These are phyloP conservation scores for Globisporangium abappressorium DNA, from an alignment of 352 stramenopile species.

Conservation along the genomic window DNA sequence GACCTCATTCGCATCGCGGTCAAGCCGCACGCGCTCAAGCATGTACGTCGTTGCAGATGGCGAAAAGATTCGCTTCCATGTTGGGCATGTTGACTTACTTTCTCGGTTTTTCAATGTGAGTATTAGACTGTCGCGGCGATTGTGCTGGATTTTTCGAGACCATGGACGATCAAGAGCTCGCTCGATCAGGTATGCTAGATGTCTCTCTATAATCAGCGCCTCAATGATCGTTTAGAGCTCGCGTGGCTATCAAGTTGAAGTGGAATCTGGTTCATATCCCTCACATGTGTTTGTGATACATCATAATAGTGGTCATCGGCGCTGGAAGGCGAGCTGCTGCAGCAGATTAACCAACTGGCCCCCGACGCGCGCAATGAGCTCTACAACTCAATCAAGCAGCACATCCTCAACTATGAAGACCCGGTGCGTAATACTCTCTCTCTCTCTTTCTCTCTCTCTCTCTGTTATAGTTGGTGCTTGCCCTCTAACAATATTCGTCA, in stretches of 20 bases:
- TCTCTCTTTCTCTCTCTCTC: too few relatives aligned
- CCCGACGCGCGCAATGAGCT: conserved; percentile 53
- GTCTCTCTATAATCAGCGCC: too few relatives aligned
- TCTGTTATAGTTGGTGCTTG: background rate
- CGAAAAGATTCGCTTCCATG: background rate
- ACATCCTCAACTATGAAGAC: conserved; percentile 77
- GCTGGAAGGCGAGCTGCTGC: conserved; percentile 63
- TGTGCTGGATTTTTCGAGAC: conserved; percentile 67
- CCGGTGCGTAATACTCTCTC: conserved; percentile 34
- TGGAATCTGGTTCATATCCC: background rate
- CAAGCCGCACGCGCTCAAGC: conserved; percentile 51
- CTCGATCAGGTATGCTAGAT: conserved; percentile 44
- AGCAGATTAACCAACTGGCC: conserved; percentile 66
- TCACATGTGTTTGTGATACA: background rate
- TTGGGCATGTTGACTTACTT: too few relatives aligned
- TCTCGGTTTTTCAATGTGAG: background rate
- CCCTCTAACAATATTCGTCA: background rate
- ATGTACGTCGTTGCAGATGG: conserved; percentile 21
- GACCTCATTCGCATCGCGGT: conserved; percentile 69
- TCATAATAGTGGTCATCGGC: conserved; percentile 59
- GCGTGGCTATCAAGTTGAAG: background rate
- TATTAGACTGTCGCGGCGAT: conserved; percentile 60
- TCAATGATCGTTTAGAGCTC: background rate
- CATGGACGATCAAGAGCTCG: conserved; percentile 80
- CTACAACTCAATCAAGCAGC: conserved; percentile 61